A percentile compares a stretch with the other conserved stretches of the same genome.
Conservation (phyloP, 2,329 filamentous ascomycete genomes). For the Microsporum ferrugineum region DNA sequence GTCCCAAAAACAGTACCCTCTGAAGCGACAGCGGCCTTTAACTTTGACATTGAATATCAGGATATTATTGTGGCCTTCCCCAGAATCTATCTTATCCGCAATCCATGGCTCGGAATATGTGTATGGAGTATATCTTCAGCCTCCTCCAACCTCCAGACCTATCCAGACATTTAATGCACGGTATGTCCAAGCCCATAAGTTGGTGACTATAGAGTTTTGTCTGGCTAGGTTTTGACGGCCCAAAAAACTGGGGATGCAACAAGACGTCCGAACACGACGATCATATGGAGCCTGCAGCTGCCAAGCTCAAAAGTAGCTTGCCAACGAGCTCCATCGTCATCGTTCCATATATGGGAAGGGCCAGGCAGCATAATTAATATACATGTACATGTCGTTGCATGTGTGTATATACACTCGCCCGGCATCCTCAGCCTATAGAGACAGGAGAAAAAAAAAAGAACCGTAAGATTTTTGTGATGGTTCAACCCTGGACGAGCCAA, state of each 20-base stretch:
- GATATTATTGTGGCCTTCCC: too few species aligned
- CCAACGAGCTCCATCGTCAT: neutral
- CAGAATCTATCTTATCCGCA: too few species aligned
- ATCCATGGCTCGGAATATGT: too few species aligned
- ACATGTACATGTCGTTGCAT: neutral
- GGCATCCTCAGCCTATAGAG: neutral
- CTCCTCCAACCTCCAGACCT: neutral
- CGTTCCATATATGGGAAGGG: neutral
- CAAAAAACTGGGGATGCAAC: neutral
- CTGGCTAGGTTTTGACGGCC: neutral
- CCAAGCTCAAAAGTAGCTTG: neutral
- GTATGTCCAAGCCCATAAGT: neutral
- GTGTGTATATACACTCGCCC: neutral
- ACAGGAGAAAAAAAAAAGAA: neutral
- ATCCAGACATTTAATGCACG: neutral
- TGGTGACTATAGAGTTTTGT: neutral
- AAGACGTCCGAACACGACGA: neutral
- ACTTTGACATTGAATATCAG: too few species aligned
- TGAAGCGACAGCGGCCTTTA: neutral
- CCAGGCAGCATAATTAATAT: neutral
- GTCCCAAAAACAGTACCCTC: neutral
- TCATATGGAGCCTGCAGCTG: neutral
- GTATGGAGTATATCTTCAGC: neutral
- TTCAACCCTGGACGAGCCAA: neutral
- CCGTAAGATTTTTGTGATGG: neutral